phyloP scores from a whole-genome alignment of 139 green algal species.

The Chlorella sorokiniana region DNA sequence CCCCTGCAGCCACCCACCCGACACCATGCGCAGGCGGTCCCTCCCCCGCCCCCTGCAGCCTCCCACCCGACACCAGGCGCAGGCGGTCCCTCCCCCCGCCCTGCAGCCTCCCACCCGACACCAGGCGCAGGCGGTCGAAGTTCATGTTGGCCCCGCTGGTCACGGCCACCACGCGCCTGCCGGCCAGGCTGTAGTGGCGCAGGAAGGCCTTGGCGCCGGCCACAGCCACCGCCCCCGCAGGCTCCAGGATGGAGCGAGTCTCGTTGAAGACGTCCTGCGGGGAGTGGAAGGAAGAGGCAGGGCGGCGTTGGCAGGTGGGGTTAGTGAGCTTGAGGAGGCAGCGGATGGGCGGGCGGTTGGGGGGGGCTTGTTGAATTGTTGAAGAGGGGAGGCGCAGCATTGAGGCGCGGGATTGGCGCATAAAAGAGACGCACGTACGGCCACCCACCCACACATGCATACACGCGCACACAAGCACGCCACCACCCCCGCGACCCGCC shows the following conservation, averaged over 20 bases:
- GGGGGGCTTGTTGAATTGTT: neutral
- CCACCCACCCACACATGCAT: too few species aligned
- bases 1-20: neutral
- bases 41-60: too few species aligned
- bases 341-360: neutral
- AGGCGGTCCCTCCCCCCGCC: too few species aligned
- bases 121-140: constrained; percentile 93
- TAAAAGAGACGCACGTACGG: too few species aligned
- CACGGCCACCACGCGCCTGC: constrained; percentile 66
- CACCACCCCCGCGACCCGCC: neutral
- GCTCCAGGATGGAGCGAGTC: constrained; percentile 89
- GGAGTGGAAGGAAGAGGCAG: neutral
- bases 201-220: constrained; percentile 90
- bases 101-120: constrained; percentile 25
- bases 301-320: constrained; percentile 70
- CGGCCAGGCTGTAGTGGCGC: constrained; percentile 59
- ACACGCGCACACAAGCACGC: neutral
- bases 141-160: constrained; percentile 91
- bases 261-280: constrained; percentile 84
- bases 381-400: neutral
- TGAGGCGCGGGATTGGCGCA: too few species aligned
- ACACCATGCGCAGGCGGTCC: constrained; percentile 86
- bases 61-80: constrained; percentile 54
- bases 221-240: constrained; percentile 89
- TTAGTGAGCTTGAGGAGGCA: neutral